phyloP scores from a whole-genome alignment of 208 protist species.

The Herpetomonas tarakana region DNA sequence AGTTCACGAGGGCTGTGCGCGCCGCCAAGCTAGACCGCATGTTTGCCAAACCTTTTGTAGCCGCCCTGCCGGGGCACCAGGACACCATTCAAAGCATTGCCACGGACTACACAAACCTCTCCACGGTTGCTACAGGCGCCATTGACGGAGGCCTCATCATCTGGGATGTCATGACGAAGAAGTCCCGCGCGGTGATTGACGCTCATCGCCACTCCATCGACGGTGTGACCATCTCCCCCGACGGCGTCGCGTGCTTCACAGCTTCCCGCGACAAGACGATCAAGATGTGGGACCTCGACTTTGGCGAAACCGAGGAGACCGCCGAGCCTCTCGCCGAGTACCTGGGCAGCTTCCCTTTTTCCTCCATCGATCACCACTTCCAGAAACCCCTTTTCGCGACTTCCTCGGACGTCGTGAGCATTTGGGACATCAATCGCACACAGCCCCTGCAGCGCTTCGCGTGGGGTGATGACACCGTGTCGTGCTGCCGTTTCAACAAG shows the following conservation, averaged over 20 bases:
- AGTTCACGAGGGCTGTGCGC: slow-evolving; percentile 96
- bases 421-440: slow-evolving; percentile 93
- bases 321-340: slow-evolving; percentile 84
- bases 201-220: slow-evolving; percentile 95
- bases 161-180: slow-evolving; percentile 86
- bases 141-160: slow-evolving; percentile 89
- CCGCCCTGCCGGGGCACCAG: slow-evolving; percentile 82
- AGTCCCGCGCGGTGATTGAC: slow-evolving; percentile 57
- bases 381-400: slow-evolving; percentile 91
- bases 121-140: slow-evolving; percentile 78
- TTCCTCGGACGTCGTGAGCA: slow-evolving; percentile 84
- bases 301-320: slow-evolving; percentile 26
- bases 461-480: slow-evolving; percentile 94
- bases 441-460: slow-evolving; percentile 92
- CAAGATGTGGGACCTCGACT: slow-evolving; percentile 95
- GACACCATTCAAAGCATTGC: slow-evolving; percentile 93
- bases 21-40: slow-evolving; percentile 95
- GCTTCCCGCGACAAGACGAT: slow-evolving; percentile 95
- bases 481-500: slow-evolving; percentile 92
- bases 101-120: slow-evolving; percentile 82
- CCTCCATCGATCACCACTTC: slow-evolving; percentile 93
- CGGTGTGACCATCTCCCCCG: slow-evolving; percentile 87
- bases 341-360: slow-evolving; percentile 91
- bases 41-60: slow-evolving; percentile 97
- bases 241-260: slow-evolving; percentile 90